A percentile compares a stretch with the other conserved stretches of the same genome.
phyloP scores from a whole-genome alignment of 768 basidiomycete species.

The Suillus clintonianus region DNA sequence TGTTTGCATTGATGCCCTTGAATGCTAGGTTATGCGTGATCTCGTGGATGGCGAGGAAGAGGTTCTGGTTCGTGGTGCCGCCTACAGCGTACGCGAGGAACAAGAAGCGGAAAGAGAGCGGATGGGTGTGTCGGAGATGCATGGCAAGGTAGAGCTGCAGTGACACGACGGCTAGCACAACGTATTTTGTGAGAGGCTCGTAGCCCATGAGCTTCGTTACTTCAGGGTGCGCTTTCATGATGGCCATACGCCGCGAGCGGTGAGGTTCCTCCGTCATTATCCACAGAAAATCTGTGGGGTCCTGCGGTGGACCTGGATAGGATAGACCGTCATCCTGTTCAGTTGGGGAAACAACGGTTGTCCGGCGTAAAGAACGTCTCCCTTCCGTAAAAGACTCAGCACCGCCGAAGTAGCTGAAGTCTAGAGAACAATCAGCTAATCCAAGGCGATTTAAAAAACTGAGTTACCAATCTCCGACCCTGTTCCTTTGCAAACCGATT shows the following conservation, averaged over 20 bases:
- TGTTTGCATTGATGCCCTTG: slow-evolving; percentile 78
- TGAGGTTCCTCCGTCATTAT: slow-evolving; percentile 98
- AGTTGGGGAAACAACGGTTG: slow-evolving; percentile 44
- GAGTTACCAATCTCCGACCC: slow-evolving; percentile 20
- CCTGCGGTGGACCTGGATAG: slow-evolving; percentile 59
- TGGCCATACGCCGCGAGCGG: slow-evolving; percentile 79
- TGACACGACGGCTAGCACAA: slow-evolving; percentile 80
- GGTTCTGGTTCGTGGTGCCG: slow-evolving; percentile 95
- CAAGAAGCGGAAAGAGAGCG: slow-evolving; percentile 73
- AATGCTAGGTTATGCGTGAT: slow-evolving; percentile 98
- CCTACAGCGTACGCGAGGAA: slow-evolving; percentile 82
- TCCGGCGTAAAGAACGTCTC: slow-evolving; percentile 53
- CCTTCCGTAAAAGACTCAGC: slow-evolving; percentile 73
- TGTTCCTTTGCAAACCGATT: slow-evolving; percentile 5
- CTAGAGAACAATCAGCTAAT: slow-evolving; percentile 34
- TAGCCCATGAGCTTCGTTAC: slow-evolving; percentile 97
- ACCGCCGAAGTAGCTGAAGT: slow-evolving; percentile 82
- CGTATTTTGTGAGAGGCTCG: slow-evolving; percentile 88
- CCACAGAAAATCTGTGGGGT: slow-evolving; percentile 92
- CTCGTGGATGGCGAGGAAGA: slow-evolving; percentile 97
- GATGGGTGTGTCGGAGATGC: slow-evolving; percentile 64
- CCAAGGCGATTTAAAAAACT: too few relatives aligned
- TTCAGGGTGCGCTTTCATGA: slow-evolving; percentile 94
- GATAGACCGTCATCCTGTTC: slow-evolving; percentile 41
- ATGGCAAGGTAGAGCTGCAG: slow-evolving; percentile 71